Conservation (phyloP, 2,329 filamentous ascomycete genomes). For the Plenodomus tracheiphilus region DNA sequence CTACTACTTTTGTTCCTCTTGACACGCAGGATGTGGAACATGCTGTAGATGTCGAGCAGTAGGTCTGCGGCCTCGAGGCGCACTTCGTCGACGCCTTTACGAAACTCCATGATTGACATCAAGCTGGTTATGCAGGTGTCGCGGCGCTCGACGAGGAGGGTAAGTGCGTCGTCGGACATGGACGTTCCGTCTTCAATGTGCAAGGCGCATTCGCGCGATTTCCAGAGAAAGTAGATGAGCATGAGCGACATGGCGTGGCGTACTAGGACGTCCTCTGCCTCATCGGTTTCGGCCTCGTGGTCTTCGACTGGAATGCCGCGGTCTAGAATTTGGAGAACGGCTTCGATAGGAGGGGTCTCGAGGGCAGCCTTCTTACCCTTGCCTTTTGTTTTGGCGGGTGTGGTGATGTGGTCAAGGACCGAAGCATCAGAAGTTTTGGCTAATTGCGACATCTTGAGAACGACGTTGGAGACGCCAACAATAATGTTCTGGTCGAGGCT, state of each 20-base stretch:
- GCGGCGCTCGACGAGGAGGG: conserved; percentile 56
- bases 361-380: conserved; percentile 31
- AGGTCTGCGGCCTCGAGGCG: conserved; percentile 74
- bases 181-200: conserved; percentile 43
- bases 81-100: conserved; percentile 73
- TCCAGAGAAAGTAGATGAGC: conserved; percentile 96
- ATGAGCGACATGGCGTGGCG: conserved; percentile 74
- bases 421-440: conserved; percentile 76
- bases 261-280: conserved; percentile 78
- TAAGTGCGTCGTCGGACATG: conserved; percentile 63
- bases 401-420: conserved; percentile 65
- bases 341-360: conserved; percentile 61
- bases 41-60: conserved; percentile 78
- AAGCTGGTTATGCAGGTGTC: conserved; percentile 57
- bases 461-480: conserved; percentile 70
- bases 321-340: conserved; percentile 71
- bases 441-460: conserved; percentile 80
- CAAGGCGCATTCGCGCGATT: conserved; percentile 60
- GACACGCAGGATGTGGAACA: conserved; percentile 73
- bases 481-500: conserved; percentile 68
- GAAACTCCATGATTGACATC: conserved; percentile 53
- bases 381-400: conserved; percentile 45
- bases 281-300: conserved; percentile 70
- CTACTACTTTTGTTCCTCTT: conserved; percentile 43
- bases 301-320: conserved; percentile 70